Conservation (phyloP, 768 basidiomycete species). For the Lactifluus pinguis region DNA sequence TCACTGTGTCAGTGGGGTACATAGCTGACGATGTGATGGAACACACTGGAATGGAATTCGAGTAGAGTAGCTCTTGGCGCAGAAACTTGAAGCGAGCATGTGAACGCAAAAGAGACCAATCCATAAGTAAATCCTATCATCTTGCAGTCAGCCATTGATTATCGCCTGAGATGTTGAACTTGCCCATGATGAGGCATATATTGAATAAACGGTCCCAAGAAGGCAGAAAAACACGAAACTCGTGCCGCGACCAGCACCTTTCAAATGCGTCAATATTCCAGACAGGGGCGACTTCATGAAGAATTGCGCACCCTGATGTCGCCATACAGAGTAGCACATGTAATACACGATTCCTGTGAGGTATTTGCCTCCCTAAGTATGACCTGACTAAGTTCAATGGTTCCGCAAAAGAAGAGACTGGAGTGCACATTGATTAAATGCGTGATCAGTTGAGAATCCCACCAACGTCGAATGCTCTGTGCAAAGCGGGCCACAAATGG, state of each 20-base stretch:
- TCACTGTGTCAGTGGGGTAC: background rate
- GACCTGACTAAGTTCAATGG: background rate
- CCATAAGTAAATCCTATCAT: constrained; percentile 75
- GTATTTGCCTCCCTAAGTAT: constrained; percentile 75
- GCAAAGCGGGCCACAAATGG: constrained; percentile 72
- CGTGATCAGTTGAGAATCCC: constrained; percentile 59
- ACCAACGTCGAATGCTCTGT: constrained; percentile 83
- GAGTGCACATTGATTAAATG: constrained; percentile 80
- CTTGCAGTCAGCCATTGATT: background rate
- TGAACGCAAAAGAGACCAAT: constrained; percentile 77
- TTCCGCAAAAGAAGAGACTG: background rate
- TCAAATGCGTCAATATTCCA: background rate
- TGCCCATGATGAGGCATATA: constrained; percentile 78
- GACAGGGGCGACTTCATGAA: background rate
- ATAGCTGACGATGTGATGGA: background rate
- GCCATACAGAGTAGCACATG: constrained; percentile 71
- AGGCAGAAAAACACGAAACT: constrained; percentile 65
- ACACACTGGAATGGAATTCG: constrained; percentile 48
- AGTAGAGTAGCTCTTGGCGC: constrained; percentile 68
- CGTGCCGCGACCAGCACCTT: constrained; percentile 33
- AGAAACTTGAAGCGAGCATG: constrained; percentile 51
- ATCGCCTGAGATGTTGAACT: constrained; percentile 18
- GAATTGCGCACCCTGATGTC: constrained; percentile 42
- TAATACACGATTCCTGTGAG: constrained; percentile 53
- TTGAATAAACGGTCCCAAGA: constrained; percentile 48